Evolutionary conservation across 192 early-diverging fungal species (phyloP), one percentile per base, ranked within the genome.

Genomic region (Coemansia interrupta): DNA sequence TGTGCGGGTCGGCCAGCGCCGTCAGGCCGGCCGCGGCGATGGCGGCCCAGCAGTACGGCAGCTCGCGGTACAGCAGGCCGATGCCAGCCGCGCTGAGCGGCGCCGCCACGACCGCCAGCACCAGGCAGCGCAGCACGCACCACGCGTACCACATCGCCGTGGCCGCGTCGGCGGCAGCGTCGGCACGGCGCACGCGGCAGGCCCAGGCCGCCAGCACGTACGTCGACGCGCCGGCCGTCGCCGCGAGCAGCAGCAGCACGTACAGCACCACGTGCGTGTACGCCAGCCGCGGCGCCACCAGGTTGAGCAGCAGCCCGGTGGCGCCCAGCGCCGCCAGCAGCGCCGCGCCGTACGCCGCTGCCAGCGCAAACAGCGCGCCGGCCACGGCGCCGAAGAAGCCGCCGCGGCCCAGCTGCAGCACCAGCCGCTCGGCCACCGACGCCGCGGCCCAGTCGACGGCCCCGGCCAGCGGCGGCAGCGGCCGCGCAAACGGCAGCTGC

Each of bases 1-100:
- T 78, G 18, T 48, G 39, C 2, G 58, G 43, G 32, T 78, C 74
- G 17, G 64, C 43, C 8, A 78, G 47, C 26, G 74, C 68, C 0
- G 74, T 78, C 18, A 57, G 56, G 30, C 60, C 28, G 15, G 58
- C 61, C 7, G 68, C 64, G 3, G 23, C 49, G 32, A 78, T 62
- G 10, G 68, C 40, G 1, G 68, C 74, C 57, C 68, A 71, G 12
- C 68, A 20, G 20, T 78, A 78, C 2, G 67, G 14, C 43, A 68
- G 56, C 30, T 78, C 74, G 28, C 68, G 68, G 58, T 78, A 78
- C 12, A 78, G 46, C 14, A 78, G 12, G 7, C 74, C 74, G 1
- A 78, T 67, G 14, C 45, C 58, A 2, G 44, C 39, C 22, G 53
- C 43, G 36, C 68, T 70, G 11, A 78, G 54, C 17, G 74, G 74